Conservation (phyloP, 179 eudicot genomes). For the Spergularia azorica region DNA sequence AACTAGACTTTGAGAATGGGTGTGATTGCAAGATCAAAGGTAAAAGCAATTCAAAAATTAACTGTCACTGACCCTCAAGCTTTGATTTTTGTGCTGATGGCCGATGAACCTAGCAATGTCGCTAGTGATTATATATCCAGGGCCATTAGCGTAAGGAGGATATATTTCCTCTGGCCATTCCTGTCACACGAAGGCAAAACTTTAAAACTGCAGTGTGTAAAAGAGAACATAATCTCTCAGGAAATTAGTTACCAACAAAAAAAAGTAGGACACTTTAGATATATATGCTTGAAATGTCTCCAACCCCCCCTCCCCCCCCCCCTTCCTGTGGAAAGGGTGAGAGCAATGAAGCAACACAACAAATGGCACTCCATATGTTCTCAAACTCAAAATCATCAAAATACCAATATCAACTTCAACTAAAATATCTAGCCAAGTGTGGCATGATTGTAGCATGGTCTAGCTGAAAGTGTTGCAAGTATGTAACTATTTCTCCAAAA, state of each 20-base stretch:
- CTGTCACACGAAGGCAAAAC: conserved; percentile 44
- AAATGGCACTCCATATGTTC: too few species aligned
- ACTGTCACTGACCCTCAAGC: conserved; percentile 60
- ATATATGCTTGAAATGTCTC: too few species aligned
- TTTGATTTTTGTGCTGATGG: conserved; percentile 55
- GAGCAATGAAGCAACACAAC: too few species aligned
- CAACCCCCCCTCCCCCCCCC: too few species aligned
- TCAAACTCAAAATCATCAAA: too few species aligned
- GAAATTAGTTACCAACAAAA: too few species aligned
- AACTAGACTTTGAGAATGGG: background rate
- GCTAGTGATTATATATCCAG: conserved; percentile 74
- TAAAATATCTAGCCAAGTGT: background rate
- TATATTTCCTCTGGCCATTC: conserved; percentile 94
- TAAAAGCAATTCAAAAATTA: background rate
- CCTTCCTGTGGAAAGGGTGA: too few species aligned
- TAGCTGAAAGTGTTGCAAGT: too few species aligned
- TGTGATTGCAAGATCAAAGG: background rate
- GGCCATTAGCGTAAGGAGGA: conserved; percentile 98
- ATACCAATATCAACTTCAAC: background rate
- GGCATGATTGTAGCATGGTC: too few species aligned
- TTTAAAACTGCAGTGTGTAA: background rate
- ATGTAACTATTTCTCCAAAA: too few species aligned
- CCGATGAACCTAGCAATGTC: conserved; percentile 72
- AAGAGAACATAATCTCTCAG: too few species aligned
- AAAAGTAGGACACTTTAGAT: too few species aligned